Evolutionary conservation across 2,329 filamentous ascomycete species (phyloP), one percentile per base, ranked within the genome.

Genomic region (Penicillium italicum): DNA sequence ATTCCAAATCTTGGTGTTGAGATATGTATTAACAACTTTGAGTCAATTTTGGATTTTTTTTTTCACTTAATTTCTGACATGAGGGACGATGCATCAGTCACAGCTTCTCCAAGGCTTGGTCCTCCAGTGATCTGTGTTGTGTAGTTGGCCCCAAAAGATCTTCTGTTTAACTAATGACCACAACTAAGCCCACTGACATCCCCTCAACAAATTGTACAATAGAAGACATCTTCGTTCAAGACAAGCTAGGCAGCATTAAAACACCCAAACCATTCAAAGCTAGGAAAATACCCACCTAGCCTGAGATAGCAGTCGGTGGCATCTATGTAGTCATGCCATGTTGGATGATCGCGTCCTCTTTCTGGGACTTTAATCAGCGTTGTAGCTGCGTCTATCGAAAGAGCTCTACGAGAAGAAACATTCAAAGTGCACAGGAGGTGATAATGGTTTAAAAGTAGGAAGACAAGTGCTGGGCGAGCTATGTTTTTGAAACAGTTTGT

Each of bases 11-110:
- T 64, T 52, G 50, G 55, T 57, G 61, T 61, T 63, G 60, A 60
- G 56, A 62, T 56, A 55, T 64, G 62, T 66, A 66, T 65, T 60
- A 65, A 63, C 63, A 69, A 66, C 55, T 49, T 55, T 59, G n/a
- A 54, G 22, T 51, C 49, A 50, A 50, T 54, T 58, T 62, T 47
- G 48, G 33, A n/a, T n/a, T n/a, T 55, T 50, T 20, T 36, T 36
- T 42, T 46, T 20, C 20, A 51, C 24, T 33, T 37, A 6, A n/a
- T 31, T 49, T 11, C 12, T 45, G 42, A 14, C 14, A 22, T 12
- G 24, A 20, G 28, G 26, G 26, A 44, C 7, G 4, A 16, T 28
- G 16, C n/a, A 31, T 31, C 7, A 31, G 12, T 18, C 12, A 31
- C 4, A 44, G 18, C n/a, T 22, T 44, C 28, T 44, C n/a, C 7